A percentile compares a stretch with the other conserved stretches of the same genome.
phyloP scores from a whole-genome alignment of 345 rosid species.

The Cardamine chenopodiifolia region DNA sequence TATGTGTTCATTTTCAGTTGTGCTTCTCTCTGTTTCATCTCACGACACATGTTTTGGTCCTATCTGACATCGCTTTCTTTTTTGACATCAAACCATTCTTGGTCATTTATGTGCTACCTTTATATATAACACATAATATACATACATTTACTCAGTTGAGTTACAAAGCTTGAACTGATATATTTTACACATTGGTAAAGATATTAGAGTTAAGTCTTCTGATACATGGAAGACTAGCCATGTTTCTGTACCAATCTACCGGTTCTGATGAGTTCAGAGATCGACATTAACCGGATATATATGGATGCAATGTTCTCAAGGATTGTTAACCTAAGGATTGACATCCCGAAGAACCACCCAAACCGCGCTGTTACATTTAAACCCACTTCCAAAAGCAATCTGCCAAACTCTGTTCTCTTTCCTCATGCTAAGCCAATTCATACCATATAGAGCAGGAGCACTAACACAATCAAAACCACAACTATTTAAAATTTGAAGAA shows the following conservation, averaged over 20 bases:
- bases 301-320: constrained; percentile 73
- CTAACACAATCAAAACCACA: too few relatives aligned
- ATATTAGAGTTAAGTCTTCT: neutral
- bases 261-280: constrained; percentile 11
- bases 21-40: neutral
- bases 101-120: constrained; percentile 3
- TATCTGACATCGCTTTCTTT: neutral
- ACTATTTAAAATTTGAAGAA: too few relatives aligned
- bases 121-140: neutral
- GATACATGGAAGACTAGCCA: neutral
- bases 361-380: constrained; percentile 89
- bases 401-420: constrained; percentile 84
- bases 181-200: neutral
- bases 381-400: constrained; percentile 89
- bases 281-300: constrained; percentile 67
- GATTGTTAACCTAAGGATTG: constrained; percentile 55
- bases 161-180: neutral
- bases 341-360: constrained; percentile 68
- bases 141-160: constrained; percentile 4
- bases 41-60: neutral
- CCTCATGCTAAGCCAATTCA: constrained; percentile 77
- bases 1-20: neutral
- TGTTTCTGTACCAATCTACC: neutral
- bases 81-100: neutral
- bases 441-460: constrained; percentile 80